Percentiles rank a stretch among this genome's conserved stretches.
Evolutionary conservation across 2,329 filamentous ascomycete genomes (phyloP).

Genomic region (Leptographium lundbergii): DNA sequence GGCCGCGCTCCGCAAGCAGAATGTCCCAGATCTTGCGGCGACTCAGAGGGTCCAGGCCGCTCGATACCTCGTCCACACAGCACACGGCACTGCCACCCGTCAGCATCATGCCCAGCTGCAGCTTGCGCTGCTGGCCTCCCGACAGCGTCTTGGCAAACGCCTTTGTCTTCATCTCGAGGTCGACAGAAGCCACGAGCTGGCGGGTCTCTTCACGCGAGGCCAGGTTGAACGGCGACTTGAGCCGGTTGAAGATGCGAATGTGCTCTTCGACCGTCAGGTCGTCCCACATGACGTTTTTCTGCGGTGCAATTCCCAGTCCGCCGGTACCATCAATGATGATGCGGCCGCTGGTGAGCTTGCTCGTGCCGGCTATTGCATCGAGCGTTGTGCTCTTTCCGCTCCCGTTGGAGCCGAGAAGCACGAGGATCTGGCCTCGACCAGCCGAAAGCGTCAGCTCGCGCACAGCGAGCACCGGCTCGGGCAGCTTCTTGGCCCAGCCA

Average conservation of each 20-base stretch:
- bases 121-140: conserved; percentile 82
- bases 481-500: conserved; percentile 30
- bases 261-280: conserved; percentile 79
- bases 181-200: conserved; percentile 56
- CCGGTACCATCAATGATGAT: conserved; percentile 69
- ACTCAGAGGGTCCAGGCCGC: conserved; percentile 75
- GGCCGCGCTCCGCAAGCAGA: conserved; percentile 68
- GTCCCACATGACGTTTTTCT: conserved; percentile 92
- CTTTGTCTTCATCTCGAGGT: conserved; percentile 60
- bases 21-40: conserved; percentile 92
- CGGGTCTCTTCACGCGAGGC: conserved; percentile 47
- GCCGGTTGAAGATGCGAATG: conserved; percentile 66
- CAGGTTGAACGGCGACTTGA: conserved; percentile 52
- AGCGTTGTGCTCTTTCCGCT: conserved; percentile 84
- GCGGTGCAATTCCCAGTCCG: conserved; percentile 75
- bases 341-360: conserved; percentile 59
- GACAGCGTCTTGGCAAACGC: conserved; percentile 68
- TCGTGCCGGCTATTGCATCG: conserved; percentile 75
- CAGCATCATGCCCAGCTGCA: conserved; percentile 91
- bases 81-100: conserved; percentile 80
- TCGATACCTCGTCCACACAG: conserved; percentile 84
- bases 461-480: conserved; percentile 67
- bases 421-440: conserved; percentile 68
- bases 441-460: conserved; percentile 59
- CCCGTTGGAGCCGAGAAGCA: conserved; percentile 78